A percentile compares a stretch with the other conserved stretches of the same genome.
These are phyloP conservation scores for Colletotrichum liriopes DNA, from an alignment of 2,329 filamentous ascomycete genomes.

Conservation along the genomic window DNA sequence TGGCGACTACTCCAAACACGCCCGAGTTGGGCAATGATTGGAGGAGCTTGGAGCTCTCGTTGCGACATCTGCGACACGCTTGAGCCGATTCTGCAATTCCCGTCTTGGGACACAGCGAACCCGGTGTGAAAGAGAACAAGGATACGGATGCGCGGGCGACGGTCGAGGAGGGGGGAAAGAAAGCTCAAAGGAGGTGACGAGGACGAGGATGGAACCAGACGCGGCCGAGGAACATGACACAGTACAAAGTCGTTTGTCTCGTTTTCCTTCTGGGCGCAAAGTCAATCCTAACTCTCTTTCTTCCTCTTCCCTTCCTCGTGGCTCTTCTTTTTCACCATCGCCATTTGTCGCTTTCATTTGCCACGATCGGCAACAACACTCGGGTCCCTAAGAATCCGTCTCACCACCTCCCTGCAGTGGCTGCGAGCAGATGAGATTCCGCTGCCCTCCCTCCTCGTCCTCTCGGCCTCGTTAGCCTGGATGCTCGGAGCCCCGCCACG, in stretches of 20 bases:
- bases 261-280: conserved; percentile 33
- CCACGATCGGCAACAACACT: neutral
- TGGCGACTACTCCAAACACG: conserved; percentile 25
- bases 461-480: conserved; percentile 35
- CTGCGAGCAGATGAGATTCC: conserved; percentile 32
- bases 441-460: conserved; percentile 27
- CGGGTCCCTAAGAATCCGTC: neutral
- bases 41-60: conserved; percentile 39
- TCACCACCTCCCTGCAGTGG: conserved; percentile 26
- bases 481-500: conserved; percentile 29
- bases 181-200: conserved; percentile 28
- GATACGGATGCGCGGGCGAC: conserved; percentile 36
- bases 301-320: conserved; percentile 9
- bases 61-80: conserved; percentile 41
- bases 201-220: conserved; percentile 20
- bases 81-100: conserved; percentile 39
- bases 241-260: conserved; percentile 16
- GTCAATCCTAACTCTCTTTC: conserved; percentile 39
- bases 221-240: conserved; percentile 29
- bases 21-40: conserved; percentile 26
- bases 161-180: neutral
- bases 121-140: conserved; percentile 28
- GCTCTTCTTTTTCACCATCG: neutral
- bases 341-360: neutral
- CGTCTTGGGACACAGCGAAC: conserved; percentile 25